A percentile compares a stretch with the other conserved stretches of the same genome.
Evolutionary conservation across 2,329 filamentous ascomycete genomes (phyloP).

Genomic region (Triangularia verruculosa): DNA sequence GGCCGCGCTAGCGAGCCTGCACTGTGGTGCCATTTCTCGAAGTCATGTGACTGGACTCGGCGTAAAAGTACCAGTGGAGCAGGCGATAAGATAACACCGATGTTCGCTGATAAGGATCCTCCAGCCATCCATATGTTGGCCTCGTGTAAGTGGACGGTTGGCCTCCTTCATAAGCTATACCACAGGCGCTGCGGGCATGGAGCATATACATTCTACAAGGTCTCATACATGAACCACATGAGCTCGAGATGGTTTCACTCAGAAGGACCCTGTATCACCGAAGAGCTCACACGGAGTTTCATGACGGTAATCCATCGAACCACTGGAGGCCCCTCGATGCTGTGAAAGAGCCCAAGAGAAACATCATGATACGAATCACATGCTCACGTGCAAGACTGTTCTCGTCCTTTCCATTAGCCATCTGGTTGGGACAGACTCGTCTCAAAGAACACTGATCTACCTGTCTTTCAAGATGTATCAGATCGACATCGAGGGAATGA

Average conservation of each 20-base stretch:
- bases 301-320: background rate
- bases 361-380: background rate
- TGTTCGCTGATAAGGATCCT: background rate
- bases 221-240: background rate
- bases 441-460: background rate
- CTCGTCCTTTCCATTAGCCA: background rate
- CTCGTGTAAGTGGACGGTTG: background rate
- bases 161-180: background rate
- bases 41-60: constrained; percentile 10
- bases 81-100: background rate
- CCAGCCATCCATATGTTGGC: background rate
- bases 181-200: background rate
- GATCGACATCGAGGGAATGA: background rate
- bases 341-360: background rate
- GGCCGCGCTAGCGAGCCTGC: constrained; percentile 3
- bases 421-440: background rate
- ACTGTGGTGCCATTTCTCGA: constrained; percentile 5
- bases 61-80: background rate
- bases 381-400: background rate
- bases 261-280: background rate
- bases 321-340: background rate
- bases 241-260: background rate
- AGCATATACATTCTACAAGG: background rate
- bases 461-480: background rate
- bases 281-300: background rate